Evolutionary conservation across 441 rosid species (phyloP).

Genomic region (Sinapis alba): DNA sequence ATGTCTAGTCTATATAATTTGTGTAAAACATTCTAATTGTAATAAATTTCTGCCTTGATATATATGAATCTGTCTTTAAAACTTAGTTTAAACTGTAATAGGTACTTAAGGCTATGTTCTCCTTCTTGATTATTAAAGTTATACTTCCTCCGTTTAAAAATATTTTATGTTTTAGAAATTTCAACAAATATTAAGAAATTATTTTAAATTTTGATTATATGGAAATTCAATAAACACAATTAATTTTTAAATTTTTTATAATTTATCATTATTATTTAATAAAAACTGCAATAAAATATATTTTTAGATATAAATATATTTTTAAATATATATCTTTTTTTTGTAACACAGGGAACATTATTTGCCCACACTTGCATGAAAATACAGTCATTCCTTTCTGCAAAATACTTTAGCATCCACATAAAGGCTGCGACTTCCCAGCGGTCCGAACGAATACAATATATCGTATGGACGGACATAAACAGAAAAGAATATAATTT

Average conservation of each 20-base stretch:
- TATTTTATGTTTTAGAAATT: no score
- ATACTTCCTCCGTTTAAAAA: no score
- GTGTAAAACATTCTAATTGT: neutral
- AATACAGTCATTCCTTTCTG: neutral
- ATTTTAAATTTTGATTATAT: no score
- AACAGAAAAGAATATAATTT: neutral
- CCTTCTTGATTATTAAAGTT: neutral
- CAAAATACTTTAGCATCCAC: neutral
- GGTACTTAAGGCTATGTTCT: neutral
- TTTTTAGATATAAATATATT: no score
- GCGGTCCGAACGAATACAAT: neutral
- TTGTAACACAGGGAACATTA: no score
- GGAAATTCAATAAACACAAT: no score
- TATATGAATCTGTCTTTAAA: neutral
- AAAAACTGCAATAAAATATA: no score
- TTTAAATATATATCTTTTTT: no score
- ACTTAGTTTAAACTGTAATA: neutral
- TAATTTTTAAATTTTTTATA: no score
- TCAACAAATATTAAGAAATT: no score
- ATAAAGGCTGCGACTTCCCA: slow-evolving; percentile 10
- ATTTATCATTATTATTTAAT: no score
- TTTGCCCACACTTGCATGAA: neutral
- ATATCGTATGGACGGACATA: slow-evolving; percentile 14
- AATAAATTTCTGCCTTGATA: neutral
- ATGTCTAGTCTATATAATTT: neutral